Percentiles rank a stretch among this genome's conserved stretches.
phyloP scores from a whole-genome alignment of 2,329 filamentous ascomycete species.

The Alternaria infectoria region DNA sequence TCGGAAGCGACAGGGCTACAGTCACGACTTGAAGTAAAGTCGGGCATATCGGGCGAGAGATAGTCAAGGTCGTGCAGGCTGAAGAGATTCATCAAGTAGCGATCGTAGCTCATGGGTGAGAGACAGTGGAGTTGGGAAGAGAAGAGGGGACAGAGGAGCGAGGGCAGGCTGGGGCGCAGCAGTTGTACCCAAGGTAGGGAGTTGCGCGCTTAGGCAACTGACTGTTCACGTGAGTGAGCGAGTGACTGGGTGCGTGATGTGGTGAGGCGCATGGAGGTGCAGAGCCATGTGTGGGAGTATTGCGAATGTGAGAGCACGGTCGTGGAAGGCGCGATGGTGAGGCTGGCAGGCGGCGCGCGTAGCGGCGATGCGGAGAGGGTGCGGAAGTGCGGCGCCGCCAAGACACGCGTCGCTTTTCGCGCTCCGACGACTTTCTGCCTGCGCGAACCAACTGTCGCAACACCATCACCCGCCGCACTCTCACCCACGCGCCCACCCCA shows the following conservation, averaged over 20 bases:
- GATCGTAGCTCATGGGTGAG: conserved; percentile 15
- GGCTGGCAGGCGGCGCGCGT: neutral
- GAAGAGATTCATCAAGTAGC: conserved; percentile 23
- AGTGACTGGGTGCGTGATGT: neutral
- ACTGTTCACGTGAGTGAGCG: neutral
- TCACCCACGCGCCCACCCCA: neutral
- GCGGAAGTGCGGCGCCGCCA: conserved; percentile 18
- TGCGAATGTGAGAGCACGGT: neutral
- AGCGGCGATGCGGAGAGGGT: conserved; percentile 13
- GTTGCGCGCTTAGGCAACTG: neutral
- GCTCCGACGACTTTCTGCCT: conserved; percentile 9
- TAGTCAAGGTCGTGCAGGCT: conserved; percentile 30
- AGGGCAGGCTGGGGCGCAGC: conserved; percentile 5
- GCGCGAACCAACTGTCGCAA: conserved; percentile 2
- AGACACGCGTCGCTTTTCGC: conserved; percentile 1
- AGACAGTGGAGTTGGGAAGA: neutral
- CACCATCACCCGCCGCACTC: neutral
- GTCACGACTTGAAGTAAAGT: conserved; percentile 28
- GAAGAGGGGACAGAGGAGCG: neutral
- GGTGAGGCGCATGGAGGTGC: neutral
- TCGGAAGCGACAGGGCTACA: conserved; percentile 32
- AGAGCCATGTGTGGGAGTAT: neutral
- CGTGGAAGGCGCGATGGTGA: neutral
- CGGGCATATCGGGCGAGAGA: conserved; percentile 22
- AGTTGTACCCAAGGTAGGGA: neutral